Percentiles rank a stretch among this genome's conserved stretches.
These are phyloP conservation scores for Solanum hybrid DNA, from an alignment of 305 asterid genomes.

Conservation along the genomic window DNA sequence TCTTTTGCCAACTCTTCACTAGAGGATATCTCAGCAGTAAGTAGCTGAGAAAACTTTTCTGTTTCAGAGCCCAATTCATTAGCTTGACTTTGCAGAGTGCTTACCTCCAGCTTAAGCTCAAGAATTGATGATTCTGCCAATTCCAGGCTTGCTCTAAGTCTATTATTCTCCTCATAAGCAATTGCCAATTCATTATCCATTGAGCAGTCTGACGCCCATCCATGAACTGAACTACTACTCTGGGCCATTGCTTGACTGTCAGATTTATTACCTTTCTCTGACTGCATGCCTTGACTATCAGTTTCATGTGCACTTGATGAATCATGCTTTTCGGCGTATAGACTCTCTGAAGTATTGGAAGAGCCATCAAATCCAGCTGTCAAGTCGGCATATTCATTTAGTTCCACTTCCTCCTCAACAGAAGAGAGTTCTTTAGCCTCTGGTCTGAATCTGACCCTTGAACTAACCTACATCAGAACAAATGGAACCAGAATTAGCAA, in stretches of 20 bases:
- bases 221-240: constrained; percentile 40
- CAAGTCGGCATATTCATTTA: constrained; percentile 48
- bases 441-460: constrained; percentile 46
- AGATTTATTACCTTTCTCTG: constrained; percentile 41
- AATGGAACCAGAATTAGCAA: constrained; percentile 9
- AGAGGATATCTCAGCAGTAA: constrained; percentile 59
- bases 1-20: constrained; percentile 56
- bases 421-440: constrained; percentile 65
- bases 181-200: constrained; percentile 51
- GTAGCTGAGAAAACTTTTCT: constrained; percentile 40
- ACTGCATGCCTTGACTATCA: constrained; percentile 43
- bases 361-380: constrained; percentile 71
- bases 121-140: constrained; percentile 66
- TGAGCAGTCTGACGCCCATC: constrained; percentile 57
- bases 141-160: constrained; percentile 69
- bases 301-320: constrained; percentile 35
- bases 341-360: constrained; percentile 78
- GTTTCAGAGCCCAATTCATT: constrained; percentile 70
- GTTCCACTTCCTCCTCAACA: constrained; percentile 51
- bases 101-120: constrained; percentile 74
- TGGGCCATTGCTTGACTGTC: constrained; percentile 37
- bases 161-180: constrained; percentile 60
- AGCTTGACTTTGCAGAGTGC: constrained; percentile 65
- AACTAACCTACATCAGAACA: constrained; percentile 38
- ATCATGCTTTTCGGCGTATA: constrained; percentile 72